Percentiles rank a stretch among this genome's conserved stretches.
These are phyloP conservation scores for Orbilia brochopaga DNA, from an alignment of 2,329 filamentous ascomycete genomes.

Conservation along the genomic window DNA sequence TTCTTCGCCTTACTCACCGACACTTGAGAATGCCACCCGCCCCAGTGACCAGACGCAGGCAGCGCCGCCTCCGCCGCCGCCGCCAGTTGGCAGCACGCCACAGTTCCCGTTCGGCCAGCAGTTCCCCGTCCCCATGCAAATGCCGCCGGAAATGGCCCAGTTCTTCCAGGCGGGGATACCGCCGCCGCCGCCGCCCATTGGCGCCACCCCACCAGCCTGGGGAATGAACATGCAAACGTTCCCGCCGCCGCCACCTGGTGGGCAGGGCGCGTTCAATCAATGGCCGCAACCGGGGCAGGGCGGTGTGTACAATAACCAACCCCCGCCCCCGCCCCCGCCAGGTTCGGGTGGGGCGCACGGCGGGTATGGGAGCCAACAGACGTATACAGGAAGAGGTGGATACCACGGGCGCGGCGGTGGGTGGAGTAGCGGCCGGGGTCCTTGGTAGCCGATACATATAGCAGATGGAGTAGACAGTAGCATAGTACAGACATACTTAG, in stretches of 20 bases:
- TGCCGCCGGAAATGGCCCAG: constrained; percentile 47
- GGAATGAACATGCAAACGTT: constrained; percentile 35
- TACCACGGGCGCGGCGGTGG: constrained; percentile 32
- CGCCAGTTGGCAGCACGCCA: constrained; percentile 13
- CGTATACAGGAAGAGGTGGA: constrained; percentile 31
- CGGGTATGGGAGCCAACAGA: constrained; percentile 35
- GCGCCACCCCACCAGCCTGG: constrained; percentile 21
- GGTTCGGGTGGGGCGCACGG: constrained; percentile 17
- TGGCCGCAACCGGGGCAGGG: constrained; percentile 29
- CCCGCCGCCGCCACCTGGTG: constrained; percentile 23
- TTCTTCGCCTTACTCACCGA: constrained; percentile 40
- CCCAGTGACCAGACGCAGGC: constrained; percentile 13
- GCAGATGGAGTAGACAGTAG: background rate
- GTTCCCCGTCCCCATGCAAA: constrained; percentile 33
- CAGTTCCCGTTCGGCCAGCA: constrained; percentile 45
- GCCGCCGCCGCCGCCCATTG: constrained; percentile 22
- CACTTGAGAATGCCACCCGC: constrained; percentile 9
- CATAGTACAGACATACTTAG: background rate
- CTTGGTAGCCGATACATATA: constrained; percentile 16
- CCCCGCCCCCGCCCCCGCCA: constrained; percentile 39
- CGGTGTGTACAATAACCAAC: constrained; percentile 39
- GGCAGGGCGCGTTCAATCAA: constrained; percentile 26
- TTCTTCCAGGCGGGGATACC: constrained; percentile 41
- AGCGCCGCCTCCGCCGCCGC: constrained; percentile 22
- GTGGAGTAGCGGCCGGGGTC: constrained; percentile 31